phyloP scores from a whole-genome alignment of 805 yeast species.

The Zygotorulaspora sp. region DNA sequence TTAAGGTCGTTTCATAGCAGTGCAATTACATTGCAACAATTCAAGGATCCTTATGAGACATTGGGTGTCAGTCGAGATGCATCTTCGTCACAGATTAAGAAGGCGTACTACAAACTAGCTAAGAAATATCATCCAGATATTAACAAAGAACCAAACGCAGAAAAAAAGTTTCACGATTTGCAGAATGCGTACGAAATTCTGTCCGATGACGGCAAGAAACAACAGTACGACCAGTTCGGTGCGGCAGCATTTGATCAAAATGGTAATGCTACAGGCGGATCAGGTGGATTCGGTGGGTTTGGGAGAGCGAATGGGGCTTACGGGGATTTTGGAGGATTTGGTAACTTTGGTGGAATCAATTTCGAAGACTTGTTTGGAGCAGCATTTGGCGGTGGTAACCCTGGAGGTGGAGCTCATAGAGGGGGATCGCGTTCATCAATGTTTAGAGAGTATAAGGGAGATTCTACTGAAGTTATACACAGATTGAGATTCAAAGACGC shows the following conservation, averaged over 20 bases:
- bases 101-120: conserved; percentile 89
- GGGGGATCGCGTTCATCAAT: conserved; percentile 14
- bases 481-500: conserved; percentile 80
- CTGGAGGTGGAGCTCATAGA: conserved; percentile 33
- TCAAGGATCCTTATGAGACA: conserved; percentile 74
- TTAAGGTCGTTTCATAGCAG: conserved; percentile 15
- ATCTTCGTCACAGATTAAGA: conserved; percentile 79
- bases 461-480: conserved; percentile 75
- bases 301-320: conserved; percentile 42
- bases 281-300: conserved; percentile 46
- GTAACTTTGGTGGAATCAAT: conserved; percentile 43
- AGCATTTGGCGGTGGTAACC: conserved; percentile 43
- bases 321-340: conserved; percentile 31
- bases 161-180: conserved; percentile 82
- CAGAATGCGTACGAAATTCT: conserved; percentile 93
- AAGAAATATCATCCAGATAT: conserved; percentile 96
- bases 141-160: conserved; percentile 85
- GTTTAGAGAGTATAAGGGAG: conserved; percentile 79
- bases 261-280: conserved; percentile 48
- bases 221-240: conserved; percentile 90
- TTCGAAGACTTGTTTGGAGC: conserved; percentile 63
- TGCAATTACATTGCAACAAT: conserved; percentile 14
- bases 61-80: conserved; percentile 76
- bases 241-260: conserved; percentile 72
- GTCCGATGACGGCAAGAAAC: conserved; percentile 76